Conservation (phyloP, 345 rosid genomes). For the Dimocarpus longan region DNA sequence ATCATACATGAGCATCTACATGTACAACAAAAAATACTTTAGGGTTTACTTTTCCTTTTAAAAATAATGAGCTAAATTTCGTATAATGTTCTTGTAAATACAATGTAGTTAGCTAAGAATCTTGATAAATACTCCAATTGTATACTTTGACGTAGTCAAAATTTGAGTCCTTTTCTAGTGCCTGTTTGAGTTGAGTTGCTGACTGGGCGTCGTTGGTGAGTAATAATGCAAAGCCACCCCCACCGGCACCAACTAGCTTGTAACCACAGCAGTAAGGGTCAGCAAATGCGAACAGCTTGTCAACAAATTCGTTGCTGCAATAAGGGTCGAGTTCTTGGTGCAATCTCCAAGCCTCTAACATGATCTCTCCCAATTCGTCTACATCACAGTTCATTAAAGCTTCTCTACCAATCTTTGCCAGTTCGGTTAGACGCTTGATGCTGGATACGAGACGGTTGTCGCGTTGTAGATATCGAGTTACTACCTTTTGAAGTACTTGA, state of each 20-base stretch:
- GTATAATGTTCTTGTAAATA: too few relatives aligned
- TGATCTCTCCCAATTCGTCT: slow-evolving; percentile 83
- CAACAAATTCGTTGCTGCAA: slow-evolving; percentile 92
- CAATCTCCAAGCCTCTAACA: slow-evolving; percentile 92
- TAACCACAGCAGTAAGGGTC: slow-evolving; percentile 84
- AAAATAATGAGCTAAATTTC: slow-evolving; percentile 11
- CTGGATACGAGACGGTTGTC: slow-evolving; percentile 84
- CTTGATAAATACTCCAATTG: slow-evolving; percentile 56
- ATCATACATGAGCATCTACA: background rate
- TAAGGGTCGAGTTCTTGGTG: slow-evolving; percentile 97
- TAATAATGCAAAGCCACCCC: slow-evolving; percentile 87
- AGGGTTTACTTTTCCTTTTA: background rate
- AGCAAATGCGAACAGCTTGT: slow-evolving; percentile 62
- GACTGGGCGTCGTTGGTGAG: slow-evolving; percentile 59
- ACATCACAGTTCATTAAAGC: slow-evolving; percentile 83
- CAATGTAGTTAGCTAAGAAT: background rate
- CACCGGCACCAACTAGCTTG: slow-evolving; percentile 98
- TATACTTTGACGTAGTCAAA: slow-evolving; percentile 57
- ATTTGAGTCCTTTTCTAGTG: slow-evolving; percentile 49
- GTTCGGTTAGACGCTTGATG: slow-evolving; percentile 79
- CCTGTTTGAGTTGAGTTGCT: slow-evolving; percentile 51
- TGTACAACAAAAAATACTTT: background rate
- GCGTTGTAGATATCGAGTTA: slow-evolving; percentile 73
- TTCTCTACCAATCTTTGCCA: slow-evolving; percentile 86
- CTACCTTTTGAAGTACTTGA: slow-evolving; percentile 91